These are phyloP conservation scores for Psilocybe mexicana DNA, from an alignment of 1,284 basidiomycete species.

Conservation along the genomic window DNA sequence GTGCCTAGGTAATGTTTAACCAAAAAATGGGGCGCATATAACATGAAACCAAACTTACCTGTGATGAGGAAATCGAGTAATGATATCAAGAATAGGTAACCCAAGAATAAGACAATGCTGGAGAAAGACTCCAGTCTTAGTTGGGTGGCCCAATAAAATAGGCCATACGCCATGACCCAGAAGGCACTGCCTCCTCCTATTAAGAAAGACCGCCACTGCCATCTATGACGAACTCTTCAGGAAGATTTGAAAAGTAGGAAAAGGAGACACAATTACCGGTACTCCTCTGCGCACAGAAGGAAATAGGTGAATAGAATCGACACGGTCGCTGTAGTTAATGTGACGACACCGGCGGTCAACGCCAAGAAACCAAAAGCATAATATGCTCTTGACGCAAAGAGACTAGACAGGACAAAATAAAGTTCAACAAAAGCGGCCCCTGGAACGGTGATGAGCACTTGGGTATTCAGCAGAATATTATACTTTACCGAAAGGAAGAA, in stretches of 20 bases:
- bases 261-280: conserved; percentile 54
- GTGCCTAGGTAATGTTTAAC: conserved; percentile 51
- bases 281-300: conserved; percentile 93
- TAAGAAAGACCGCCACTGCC: conserved; percentile 97
- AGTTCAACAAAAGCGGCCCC: conserved; percentile 95
- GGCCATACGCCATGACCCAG: conserved; percentile 86
- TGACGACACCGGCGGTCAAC: conserved; percentile 84
- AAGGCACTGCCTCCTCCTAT: conserved; percentile 93
- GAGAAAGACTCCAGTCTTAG: conserved; percentile 84
- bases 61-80: conserved; percentile 88
- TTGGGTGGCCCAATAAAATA: conserved; percentile 89
- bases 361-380: conserved; percentile 97
- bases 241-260: background rate
- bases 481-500: conserved; percentile 83
- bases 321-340: conserved; percentile 87
- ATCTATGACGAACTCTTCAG: conserved; percentile 44
- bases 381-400: conserved; percentile 93
- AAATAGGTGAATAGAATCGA: conserved; percentile 93
- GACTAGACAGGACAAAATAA: conserved; percentile 90
- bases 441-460: conserved; percentile 27
- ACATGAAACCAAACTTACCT: conserved; percentile 45
- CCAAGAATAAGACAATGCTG: conserved; percentile 87
- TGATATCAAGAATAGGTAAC: conserved; percentile 86
- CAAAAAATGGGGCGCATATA: background rate
- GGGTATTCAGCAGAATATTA: background rate